These are phyloP conservation scores for Aureobasidium leucospermi DNA, from an alignment of 2,329 filamentous ascomycete genomes.

Conservation along the genomic window DNA sequence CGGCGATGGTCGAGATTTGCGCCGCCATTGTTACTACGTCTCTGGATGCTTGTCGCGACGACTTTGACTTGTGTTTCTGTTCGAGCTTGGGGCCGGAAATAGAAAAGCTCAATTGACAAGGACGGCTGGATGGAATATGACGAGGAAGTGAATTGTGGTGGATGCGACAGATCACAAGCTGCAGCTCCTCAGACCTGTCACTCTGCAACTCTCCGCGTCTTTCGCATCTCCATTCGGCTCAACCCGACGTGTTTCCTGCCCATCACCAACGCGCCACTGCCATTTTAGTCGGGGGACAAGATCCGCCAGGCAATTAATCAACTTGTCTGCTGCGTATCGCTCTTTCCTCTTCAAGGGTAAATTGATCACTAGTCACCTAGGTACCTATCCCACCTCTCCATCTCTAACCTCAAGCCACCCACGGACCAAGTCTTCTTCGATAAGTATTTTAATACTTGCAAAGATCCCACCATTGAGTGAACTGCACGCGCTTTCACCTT, in stretches of 20 bases:
- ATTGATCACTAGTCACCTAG: too few species aligned
- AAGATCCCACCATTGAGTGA: background rate
- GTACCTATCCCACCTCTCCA: background rate
- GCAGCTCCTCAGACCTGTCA: background rate
- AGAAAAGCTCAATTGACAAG: background rate
- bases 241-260: background rate
- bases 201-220: background rate
- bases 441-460: background rate
- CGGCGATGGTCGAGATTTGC: constrained; percentile 72
- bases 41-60: background rate
- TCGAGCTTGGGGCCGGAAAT: background rate
- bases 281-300: background rate
- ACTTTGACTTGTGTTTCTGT: background rate
- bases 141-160: background rate
- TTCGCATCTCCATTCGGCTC: background rate
- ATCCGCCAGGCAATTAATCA: too few species aligned
- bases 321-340: background rate
- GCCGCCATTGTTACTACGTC: constrained; percentile 5
- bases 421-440: too few species aligned
- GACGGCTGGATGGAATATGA: background rate
- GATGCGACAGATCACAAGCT: background rate
- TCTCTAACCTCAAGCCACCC: background rate
- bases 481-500: background rate
- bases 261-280: background rate
- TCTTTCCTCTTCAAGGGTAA: background rate